Conservation (phyloP, 2,329 filamentous ascomycete species). For the Diaporthe nobilis region DNA sequence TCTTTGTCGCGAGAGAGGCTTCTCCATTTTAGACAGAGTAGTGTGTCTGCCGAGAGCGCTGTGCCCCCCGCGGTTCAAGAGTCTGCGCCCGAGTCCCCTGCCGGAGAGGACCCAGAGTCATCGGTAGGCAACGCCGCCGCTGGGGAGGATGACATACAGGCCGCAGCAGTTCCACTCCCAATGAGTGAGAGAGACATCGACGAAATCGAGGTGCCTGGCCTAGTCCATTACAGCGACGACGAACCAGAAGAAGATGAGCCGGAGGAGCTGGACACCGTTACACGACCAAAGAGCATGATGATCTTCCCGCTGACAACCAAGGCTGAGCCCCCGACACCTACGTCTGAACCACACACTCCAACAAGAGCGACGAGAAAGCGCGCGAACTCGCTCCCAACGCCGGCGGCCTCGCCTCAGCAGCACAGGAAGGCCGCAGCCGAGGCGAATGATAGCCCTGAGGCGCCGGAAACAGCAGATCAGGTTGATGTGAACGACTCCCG, state of each 20-base stretch:
- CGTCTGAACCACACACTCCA: conserved; percentile 54
- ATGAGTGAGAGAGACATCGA: conserved; percentile 77
- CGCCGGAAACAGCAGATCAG: conserved; percentile 52
- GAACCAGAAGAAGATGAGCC: conserved; percentile 64
- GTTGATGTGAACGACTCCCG: conserved; percentile 49
- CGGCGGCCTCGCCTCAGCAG: conserved; percentile 46
- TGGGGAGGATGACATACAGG: conserved; percentile 59
- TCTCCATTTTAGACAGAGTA: conserved; percentile 55
- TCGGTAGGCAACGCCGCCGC: conserved; percentile 39
- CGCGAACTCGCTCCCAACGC: conserved; percentile 64
- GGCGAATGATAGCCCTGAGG: conserved; percentile 1
- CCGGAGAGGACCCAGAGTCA: conserved; percentile 29
- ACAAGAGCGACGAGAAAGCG: conserved; percentile 58
- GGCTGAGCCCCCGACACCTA: conserved; percentile 51
- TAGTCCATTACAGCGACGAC: conserved; percentile 74
- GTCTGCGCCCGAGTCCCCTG: conserved; percentile 34
- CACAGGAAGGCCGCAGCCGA: conserved; percentile 30
- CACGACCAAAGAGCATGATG: conserved; percentile 65
- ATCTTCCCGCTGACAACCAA: conserved; percentile 49
- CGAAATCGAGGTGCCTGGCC: conserved; percentile 85
- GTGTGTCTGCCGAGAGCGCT: conserved; percentile 52
- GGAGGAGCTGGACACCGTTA: conserved; percentile 49
- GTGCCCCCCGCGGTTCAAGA: conserved; percentile 56
- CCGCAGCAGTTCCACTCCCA: conserved; percentile 78
- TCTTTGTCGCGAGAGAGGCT: conserved; percentile 62